phyloP scores from a whole-genome alignment of 768 basidiomycete genomes.

The Podaxis mareebaensis region DNA sequence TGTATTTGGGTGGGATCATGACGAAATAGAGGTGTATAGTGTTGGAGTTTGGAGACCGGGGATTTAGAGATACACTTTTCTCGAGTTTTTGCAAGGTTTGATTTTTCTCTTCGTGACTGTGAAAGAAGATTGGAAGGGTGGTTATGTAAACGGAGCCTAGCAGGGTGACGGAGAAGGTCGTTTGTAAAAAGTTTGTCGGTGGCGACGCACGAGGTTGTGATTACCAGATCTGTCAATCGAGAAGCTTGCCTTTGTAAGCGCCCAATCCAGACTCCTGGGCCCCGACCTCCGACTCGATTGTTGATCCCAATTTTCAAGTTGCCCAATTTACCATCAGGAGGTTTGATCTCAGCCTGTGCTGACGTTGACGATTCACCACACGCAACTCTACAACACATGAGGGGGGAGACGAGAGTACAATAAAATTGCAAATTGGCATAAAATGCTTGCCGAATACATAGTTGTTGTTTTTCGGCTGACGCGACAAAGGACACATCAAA shows the following conservation, averaged over 20 bases:
- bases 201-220: constrained; percentile 3
- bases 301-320: background rate
- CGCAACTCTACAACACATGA: too few species aligned
- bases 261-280: background rate
- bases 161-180: background rate
- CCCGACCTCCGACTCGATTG: background rate
- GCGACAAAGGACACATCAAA: too few species aligned
- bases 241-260: background rate
- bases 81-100: background rate
- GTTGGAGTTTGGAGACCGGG: background rate
- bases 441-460: too few species aligned
- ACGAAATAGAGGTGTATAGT: background rate
- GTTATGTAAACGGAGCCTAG: background rate
- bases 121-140: background rate
- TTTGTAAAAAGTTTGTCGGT: background rate
- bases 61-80: background rate
- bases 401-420: too few species aligned
- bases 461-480: too few species aligned
- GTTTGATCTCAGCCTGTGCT: background rate
- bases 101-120: background rate
- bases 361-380: background rate
- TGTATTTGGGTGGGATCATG: background rate
- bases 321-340: background rate
- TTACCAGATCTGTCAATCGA: background rate
- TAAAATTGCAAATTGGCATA: too few species aligned